Conservation (phyloP, 345 rosid species). For the Clarkia xantiana region DNA sequence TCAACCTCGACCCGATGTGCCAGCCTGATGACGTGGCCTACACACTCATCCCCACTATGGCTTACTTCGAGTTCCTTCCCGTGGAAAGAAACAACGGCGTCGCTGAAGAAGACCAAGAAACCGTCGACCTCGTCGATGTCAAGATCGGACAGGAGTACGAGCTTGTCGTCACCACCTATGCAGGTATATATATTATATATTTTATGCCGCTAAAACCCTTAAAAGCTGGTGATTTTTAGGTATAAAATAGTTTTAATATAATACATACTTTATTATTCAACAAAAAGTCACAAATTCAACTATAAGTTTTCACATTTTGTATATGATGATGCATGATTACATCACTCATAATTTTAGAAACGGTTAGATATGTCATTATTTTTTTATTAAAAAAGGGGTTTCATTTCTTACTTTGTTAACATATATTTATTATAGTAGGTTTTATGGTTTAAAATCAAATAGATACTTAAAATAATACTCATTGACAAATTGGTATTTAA, state of each 20-base stretch:
- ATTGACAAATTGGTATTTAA: too few species aligned
- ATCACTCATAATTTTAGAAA: too few species aligned
- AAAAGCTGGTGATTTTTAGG: background rate
- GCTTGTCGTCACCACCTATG: slow-evolving; percentile 95
- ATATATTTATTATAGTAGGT: background rate
- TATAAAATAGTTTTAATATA: too few species aligned
- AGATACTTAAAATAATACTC: too few species aligned
- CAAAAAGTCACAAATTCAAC: background rate
- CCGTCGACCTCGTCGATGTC: slow-evolving; percentile 89
- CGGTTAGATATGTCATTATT: too few species aligned
- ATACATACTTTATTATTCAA: background rate
- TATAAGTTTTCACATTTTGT: background rate
- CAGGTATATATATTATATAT: slow-evolving; percentile 29
- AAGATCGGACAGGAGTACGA: slow-evolving; percentile 89
- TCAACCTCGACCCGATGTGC: slow-evolving; percentile 70
- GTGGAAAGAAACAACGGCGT: slow-evolving; percentile 56
- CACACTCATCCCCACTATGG: slow-evolving; percentile 85
- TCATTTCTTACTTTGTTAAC: background rate
- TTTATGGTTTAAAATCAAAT: too few species aligned
- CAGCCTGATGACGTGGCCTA: slow-evolving; percentile 83
- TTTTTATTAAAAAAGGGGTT: background rate
- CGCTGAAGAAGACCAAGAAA: slow-evolving; percentile 54
- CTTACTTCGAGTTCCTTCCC: slow-evolving; percentile 86
- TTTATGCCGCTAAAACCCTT: background rate
- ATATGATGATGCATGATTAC: background rate